A percentile compares a stretch with the other conserved stretches of the same genome.
Conservation (phyloP, 2,329 filamentous ascomycete species). For the Venturia asperata region DNA sequence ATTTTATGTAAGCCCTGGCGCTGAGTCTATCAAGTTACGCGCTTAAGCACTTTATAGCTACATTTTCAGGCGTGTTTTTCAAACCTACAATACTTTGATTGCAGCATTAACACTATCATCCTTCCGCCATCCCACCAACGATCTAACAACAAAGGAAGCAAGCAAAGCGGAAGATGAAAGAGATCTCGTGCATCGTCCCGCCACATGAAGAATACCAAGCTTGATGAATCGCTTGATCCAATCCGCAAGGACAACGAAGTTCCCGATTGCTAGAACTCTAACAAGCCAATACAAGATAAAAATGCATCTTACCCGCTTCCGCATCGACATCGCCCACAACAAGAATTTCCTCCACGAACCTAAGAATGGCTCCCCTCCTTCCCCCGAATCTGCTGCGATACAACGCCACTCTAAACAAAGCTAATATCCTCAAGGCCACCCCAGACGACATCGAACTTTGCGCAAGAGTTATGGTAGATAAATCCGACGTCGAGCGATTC, state of each 20-base stretch:
- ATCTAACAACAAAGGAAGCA: not conserved
- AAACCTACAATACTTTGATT: no score
- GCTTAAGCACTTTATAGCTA: no score
- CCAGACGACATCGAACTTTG: not conserved
- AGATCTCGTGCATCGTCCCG: not conserved
- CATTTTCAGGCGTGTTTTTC: no score
- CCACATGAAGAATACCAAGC: not conserved
- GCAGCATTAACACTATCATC: no score
- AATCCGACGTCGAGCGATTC: not conserved
- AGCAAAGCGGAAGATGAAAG: not conserved
- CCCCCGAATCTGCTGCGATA: not conserved
- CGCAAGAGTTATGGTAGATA: not conserved
- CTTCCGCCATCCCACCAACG: no score
- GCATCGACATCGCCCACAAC: not conserved
- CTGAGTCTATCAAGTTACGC: no score
- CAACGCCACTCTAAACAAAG: not conserved
- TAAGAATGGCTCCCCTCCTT: not conserved
- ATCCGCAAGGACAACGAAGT: not conserved
- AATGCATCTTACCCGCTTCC: not conserved
- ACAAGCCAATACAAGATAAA: not conserved
- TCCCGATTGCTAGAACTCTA: not conserved
- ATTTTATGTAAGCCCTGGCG: no score
- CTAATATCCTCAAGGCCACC: not conserved
- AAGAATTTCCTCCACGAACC: not conserved
- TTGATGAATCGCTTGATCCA: not conserved